These are phyloP conservation scores for Eucalyptus pumila DNA, from an alignment of 345 rosid genomes.

Conservation along the genomic window DNA sequence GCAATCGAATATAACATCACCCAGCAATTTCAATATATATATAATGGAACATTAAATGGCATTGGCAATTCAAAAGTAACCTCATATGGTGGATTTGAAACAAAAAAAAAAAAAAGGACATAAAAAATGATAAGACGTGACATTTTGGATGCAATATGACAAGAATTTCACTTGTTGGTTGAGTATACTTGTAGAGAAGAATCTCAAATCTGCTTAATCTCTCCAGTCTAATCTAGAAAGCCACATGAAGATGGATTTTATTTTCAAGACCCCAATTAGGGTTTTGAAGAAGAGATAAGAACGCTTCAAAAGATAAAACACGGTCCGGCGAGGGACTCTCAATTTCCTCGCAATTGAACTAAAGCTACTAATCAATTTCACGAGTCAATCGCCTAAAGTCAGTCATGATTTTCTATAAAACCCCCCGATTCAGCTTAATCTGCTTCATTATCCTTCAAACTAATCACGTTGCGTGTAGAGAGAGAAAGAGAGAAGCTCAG, in stretches of 20 bases:
- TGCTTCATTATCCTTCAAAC: neutral
- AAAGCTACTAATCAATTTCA: neutral
- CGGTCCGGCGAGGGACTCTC: neutral
- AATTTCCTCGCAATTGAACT: neutral
- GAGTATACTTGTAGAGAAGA: neutral
- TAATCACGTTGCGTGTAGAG: no score
- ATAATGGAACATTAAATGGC: neutral
- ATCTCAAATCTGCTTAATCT: fast-evolving
- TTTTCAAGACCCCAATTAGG: neutral
- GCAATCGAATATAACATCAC: neutral
- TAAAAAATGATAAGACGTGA: neutral
- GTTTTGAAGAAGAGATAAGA: neutral
- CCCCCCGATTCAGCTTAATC: neutral
- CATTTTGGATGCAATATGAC: neutral
- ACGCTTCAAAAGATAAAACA: neutral
- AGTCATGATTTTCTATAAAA: neutral
- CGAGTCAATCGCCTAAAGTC: neutral
- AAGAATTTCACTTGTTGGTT: neutral
- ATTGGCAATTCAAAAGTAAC: neutral
- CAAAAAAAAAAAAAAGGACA: no score
- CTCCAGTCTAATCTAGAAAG: neutral
- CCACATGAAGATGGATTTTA: neutral
- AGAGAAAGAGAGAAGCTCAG: neutral
- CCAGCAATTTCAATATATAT: no score
- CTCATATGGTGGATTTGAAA: neutral